A percentile compares a stretch with the other conserved stretches of the same genome.
Conservation (phyloP, 1,139 yeast genomes). For the Tardiomyces blankii region DNA sequence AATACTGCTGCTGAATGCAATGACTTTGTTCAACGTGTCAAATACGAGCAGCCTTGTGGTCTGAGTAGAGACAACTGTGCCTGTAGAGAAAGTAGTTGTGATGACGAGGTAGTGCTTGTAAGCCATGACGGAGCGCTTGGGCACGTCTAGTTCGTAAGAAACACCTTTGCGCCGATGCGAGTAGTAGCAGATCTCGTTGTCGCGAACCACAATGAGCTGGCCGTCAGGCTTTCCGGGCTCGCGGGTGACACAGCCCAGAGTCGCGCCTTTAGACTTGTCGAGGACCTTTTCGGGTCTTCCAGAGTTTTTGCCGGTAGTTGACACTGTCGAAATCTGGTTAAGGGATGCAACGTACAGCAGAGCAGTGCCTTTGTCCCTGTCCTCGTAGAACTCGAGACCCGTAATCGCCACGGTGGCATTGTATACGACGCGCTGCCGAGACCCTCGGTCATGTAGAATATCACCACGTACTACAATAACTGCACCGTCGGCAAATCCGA, state of each 20-base stretch:
- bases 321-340: conserved; percentile 56
- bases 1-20: conserved; percentile 59
- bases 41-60: conserved; percentile 47
- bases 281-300: conserved; percentile 55
- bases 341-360: conserved; percentile 56
- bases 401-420: conserved; percentile 61
- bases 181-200: conserved; percentile 41
- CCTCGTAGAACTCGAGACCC: conserved; percentile 47
- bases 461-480: conserved; percentile 83
- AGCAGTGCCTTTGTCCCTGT: conserved; percentile 20
- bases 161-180: conserved; percentile 45
- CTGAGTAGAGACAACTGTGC: conserved; percentile 11
- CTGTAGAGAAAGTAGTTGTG: conserved; percentile 33
- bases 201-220: conserved; percentile 41
- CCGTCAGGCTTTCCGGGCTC: conserved; percentile 8
- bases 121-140: conserved; percentile 43
- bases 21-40: conserved; percentile 57
- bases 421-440: conserved; percentile 71
- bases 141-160: conserved; percentile 45
- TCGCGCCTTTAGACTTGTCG: conserved; percentile 57
- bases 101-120: conserved; percentile 43
- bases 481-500: conserved; percentile 84
- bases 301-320: conserved; percentile 68
- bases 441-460: conserved; percentile 75
- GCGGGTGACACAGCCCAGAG: conserved; percentile 43